Conservation (phyloP, 2,329 filamentous ascomycete genomes). For the Lachnellula arida region DNA sequence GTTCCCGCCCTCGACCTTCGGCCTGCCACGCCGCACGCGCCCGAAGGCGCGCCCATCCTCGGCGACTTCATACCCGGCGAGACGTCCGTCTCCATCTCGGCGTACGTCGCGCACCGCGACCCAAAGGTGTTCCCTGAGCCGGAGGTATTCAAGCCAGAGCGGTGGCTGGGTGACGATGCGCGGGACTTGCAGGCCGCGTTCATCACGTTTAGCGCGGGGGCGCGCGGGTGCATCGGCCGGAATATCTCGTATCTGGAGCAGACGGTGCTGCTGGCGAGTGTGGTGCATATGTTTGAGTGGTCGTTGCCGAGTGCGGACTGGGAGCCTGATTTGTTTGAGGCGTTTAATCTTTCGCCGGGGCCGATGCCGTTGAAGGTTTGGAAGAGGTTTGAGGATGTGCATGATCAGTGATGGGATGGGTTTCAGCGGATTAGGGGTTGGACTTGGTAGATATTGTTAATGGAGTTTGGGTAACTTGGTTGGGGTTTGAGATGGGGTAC, state of each 20-base stretch:
- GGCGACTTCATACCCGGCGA: constrained; percentile 43
- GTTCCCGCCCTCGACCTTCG: constrained; percentile 38
- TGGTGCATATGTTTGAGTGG: constrained; percentile 42
- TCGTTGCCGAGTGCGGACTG: constrained; percentile 30
- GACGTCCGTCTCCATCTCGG: constrained; percentile 41
- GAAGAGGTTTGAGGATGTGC: constrained; percentile 13
- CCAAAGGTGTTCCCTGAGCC: constrained; percentile 35
- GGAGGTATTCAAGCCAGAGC: constrained; percentile 37
- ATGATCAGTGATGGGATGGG: no score
- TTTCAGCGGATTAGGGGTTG: no score
- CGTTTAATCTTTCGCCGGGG: constrained; percentile 26
- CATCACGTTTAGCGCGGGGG: constrained; percentile 37
- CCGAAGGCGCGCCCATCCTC: constrained; percentile 39
- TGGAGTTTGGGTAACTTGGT: no score
- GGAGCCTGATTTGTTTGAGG: constrained; percentile 25
- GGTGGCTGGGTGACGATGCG: constrained; percentile 39
- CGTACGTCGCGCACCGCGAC: constrained; percentile 38
- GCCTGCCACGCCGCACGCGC: constrained; percentile 40
- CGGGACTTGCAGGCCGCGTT: constrained; percentile 37
- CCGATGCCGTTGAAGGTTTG: constrained; percentile 28
- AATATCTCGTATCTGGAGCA: constrained; percentile 44
- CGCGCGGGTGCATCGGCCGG: constrained; percentile 38
- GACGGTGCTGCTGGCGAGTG: constrained; percentile 38
- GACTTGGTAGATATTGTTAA: no score
- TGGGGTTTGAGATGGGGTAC: no score